Conservation (phyloP, 805 yeast genomes). For the Candida yuanshanica region DNA sequence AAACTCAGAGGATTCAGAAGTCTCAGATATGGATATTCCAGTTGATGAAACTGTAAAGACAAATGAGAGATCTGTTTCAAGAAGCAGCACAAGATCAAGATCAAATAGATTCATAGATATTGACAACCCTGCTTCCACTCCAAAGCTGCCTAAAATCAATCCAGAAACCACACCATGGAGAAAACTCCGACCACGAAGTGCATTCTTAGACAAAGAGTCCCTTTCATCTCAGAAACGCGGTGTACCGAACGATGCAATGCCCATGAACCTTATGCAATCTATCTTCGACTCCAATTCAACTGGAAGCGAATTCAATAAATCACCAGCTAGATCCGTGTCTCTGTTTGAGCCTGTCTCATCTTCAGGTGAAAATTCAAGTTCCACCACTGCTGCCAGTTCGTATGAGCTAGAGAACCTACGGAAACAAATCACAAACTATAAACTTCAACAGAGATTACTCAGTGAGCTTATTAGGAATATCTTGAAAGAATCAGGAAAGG, state of each 20-base stretch:
- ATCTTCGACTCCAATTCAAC: conserved; percentile 14
- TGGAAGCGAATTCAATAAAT: conserved; percentile 1
- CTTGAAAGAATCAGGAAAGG: conserved; percentile 14
- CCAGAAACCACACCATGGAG: conserved; percentile 35
- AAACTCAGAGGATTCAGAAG: conserved; percentile 2
- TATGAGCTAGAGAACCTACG: conserved; percentile 33
- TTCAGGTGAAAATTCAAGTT: conserved; percentile 6
- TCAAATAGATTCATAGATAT: conserved; percentile 19
- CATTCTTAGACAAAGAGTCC: conserved; percentile 8
- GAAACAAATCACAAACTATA: conserved; percentile 36
- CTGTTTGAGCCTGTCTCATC: conserved; percentile 14
- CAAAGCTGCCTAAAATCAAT: conserved; percentile 28
- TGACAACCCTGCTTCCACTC: conserved; percentile 23
- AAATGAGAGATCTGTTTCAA: not conserved
- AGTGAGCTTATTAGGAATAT: conserved; percentile 25
- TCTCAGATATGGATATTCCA: conserved; percentile 15
- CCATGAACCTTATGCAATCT: conserved; percentile 19
- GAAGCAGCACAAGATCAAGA: conserved; percentile 3
- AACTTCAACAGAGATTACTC: conserved; percentile 29
- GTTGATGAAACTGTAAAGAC: conserved; percentile 8
- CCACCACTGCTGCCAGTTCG: conserved; percentile 10
- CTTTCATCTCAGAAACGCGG: not conserved
- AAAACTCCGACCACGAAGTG: conserved; percentile 19
- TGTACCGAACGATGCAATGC: not conserved
- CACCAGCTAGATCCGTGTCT: conserved; percentile 16